These are phyloP conservation scores for Stereocaulon alpinum DNA, from an alignment of 495 filamentous ascomycete species.

Conservation along the genomic window DNA sequence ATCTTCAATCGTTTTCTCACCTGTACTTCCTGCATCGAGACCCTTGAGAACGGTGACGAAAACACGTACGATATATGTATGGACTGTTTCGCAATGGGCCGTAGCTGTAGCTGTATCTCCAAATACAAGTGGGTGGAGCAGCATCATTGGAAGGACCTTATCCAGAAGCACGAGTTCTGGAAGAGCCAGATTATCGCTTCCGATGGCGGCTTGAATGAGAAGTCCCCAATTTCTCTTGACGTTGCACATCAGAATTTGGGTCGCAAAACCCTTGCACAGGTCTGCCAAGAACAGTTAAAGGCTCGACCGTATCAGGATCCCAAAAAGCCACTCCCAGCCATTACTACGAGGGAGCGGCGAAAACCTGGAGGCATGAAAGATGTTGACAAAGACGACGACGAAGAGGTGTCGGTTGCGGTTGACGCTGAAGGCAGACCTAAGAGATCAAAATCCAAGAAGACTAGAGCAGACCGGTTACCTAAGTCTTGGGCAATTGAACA, in stretches of 20 bases:
- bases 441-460: constrained; percentile 39
- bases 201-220: constrained; percentile 48
- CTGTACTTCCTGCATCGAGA: constrained; percentile 62
- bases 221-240: constrained; percentile 52
- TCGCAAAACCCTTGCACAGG: constrained; percentile 72
- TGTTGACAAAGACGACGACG: constrained; percentile 20
- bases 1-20: constrained; percentile 96
- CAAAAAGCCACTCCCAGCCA: constrained; percentile 31
- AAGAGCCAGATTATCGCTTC: constrained; percentile 60
- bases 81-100: constrained; percentile 91
- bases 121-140: constrained; percentile 86
- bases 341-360: constrained; percentile 13
- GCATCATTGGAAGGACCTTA: constrained; percentile 71
- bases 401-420: constrained; percentile 30
- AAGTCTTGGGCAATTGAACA: constrained; percentile 55
- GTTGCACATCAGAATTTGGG: constrained; percentile 49
- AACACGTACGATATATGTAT: constrained; percentile 91
- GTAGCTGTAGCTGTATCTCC: constrained; percentile 80
- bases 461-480: constrained; percentile 31
- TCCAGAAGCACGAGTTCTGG: constrained; percentile 71
- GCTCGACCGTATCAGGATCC: constrained; percentile 56
- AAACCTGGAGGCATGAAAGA: neutral
- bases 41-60: constrained; percentile 47
- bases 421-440: constrained; percentile 33
- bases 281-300: constrained; percentile 80